Base-by-base conservation (phyloP, 1,139 yeast genomes). In the Kodamaea sp. region DNA sequence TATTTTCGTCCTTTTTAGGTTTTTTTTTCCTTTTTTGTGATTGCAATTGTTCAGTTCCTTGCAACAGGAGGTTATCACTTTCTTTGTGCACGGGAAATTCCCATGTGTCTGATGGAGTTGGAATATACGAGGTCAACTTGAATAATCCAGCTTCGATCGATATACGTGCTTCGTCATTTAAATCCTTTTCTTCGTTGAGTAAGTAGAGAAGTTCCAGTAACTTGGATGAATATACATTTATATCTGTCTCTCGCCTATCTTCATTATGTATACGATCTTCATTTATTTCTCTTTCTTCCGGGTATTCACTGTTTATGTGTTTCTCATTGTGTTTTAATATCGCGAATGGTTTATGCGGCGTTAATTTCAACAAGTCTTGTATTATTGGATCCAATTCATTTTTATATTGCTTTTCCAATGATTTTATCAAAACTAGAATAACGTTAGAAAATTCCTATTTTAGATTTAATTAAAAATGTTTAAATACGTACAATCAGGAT, bases 81-180 rank as follows among this genome's bases (percentile, higher is more conserved):
- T 8, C 27, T 30, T 22, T n/a, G 6, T 8, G 34, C 31, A n/a
- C 32, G 28, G 47, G 37, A 28, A 45, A 48, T 2, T 41, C 29
- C 51, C 52, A 49, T 8, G 42, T 31, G 23, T 41, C 37, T 20
- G 44, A 22, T 1, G 54, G 49, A 2, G 36, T 35, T 2, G 73
- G 72, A 7, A 63, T 53, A 28, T 51, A 52, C 3, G 63, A 54
- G 2, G 67, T 63, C 32, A 64, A 38, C 25, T 58, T 61, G 38
- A 54, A 54, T 9, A 66, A 47, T 22, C 49, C 42, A 5, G 52
- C 42, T 42, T 67, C 73, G 20, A 64, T 53, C 8, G 55, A 48
- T 22, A 63, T 63, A 24, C 70, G 46, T 6, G 58, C 41, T 29
- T 52, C 53, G 29, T 66, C 71, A 38, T 65, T 68, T 12, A 63